Percentiles rank a stretch among this genome's conserved stretches.
Evolutionary conservation across 495 filamentous ascomycete species (phyloP).

Genomic region (Aspergillus heteromorphus): DNA sequence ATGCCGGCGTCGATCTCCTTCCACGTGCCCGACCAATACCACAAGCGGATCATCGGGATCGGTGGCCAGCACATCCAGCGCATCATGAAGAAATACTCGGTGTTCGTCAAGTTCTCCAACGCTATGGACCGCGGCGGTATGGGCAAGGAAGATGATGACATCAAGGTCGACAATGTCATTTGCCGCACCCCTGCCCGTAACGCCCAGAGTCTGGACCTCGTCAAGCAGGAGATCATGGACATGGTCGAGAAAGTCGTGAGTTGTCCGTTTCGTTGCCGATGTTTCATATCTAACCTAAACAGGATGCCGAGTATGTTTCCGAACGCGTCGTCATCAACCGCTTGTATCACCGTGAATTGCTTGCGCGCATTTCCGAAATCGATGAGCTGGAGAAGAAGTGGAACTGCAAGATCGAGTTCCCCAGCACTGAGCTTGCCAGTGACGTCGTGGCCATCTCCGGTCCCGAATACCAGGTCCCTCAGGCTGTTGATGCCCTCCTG

Average conservation of each 20-base stretch:
- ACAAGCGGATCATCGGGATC: constrained; percentile 98
- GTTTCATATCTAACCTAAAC: background rate
- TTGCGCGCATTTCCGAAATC: constrained; percentile 78
- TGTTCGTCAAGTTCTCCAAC: constrained; percentile 99
- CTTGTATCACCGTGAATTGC: constrained; percentile 88
- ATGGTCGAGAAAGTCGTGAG: constrained; percentile 94
- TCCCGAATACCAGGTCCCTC: constrained; percentile 94
- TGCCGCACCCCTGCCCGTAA: constrained; percentile 96
- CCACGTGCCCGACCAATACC: constrained; percentile 99
- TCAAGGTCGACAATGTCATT: constrained; percentile 98
- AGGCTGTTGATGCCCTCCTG: constrained; percentile 90
- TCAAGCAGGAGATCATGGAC: constrained; percentile 98
- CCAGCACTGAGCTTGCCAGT: constrained; percentile 93
- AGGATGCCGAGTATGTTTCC: constrained; percentile 93
- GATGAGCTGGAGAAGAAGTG: constrained; percentile 96
- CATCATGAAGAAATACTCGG: constrained; percentile 99
- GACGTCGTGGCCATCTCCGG: constrained; percentile 93
- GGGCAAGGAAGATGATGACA: constrained; percentile 92
- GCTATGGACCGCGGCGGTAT: constrained; percentile 97
- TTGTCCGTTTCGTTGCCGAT: constrained; percentile 14
- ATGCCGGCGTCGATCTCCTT: constrained; percentile 99
- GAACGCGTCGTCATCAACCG: constrained; percentile 91
- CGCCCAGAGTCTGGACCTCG: constrained; percentile 89
- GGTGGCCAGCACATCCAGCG: constrained; percentile 98
- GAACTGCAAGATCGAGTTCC: constrained; percentile 98